Conservation (phyloP, 2,329 filamentous ascomycete species). For the Paecilomyces sp. region DNA sequence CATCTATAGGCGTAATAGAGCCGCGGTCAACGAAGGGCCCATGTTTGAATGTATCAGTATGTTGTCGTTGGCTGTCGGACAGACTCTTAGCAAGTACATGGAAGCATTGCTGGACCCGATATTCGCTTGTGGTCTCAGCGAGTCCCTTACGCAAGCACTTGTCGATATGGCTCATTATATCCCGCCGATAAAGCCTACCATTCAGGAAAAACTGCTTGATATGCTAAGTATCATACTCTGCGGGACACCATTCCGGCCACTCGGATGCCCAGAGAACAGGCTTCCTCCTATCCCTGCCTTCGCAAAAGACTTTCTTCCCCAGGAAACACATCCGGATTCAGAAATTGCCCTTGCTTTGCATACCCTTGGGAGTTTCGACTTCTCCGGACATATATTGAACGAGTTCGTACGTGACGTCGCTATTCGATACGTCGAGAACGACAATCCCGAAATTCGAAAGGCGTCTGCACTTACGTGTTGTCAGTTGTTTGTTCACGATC, state of each 20-base stretch:
- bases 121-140: conserved; percentile 90
- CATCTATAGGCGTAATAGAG: conserved; percentile 45
- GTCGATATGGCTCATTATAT: conserved; percentile 99
- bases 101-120: conserved; percentile 91
- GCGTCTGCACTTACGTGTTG: conserved; percentile 95
- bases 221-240: conserved; percentile 92
- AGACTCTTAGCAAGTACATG: conserved; percentile 97
- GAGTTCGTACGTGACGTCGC: conserved; percentile 98
- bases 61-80: conserved; percentile 87
- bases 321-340: conserved; percentile 71
- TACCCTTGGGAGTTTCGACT: conserved; percentile 97
- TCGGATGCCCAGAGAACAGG: conserved; percentile 87
- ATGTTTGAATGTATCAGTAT: conserved; percentile 98
- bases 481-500: conserved; percentile 92
- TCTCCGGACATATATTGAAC: conserved; percentile 81
- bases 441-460: conserved; percentile 86
- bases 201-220: conserved; percentile 88
- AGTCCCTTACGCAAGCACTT: conserved; percentile 87
- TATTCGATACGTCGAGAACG: conserved; percentile 95
- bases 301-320: conserved; percentile 77
- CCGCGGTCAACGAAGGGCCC: conserved; percentile 56
- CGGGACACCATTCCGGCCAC: conserved; percentile 81
- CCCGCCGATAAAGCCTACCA: conserved; percentile 82
- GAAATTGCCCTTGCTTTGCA: conserved; percentile 91
- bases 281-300: conserved; percentile 74